Percentiles rank a stretch among this genome's conserved stretches.
phyloP scores from a whole-genome alignment of 331 rosid genomes.

The Phaseolus coccineus region DNA sequence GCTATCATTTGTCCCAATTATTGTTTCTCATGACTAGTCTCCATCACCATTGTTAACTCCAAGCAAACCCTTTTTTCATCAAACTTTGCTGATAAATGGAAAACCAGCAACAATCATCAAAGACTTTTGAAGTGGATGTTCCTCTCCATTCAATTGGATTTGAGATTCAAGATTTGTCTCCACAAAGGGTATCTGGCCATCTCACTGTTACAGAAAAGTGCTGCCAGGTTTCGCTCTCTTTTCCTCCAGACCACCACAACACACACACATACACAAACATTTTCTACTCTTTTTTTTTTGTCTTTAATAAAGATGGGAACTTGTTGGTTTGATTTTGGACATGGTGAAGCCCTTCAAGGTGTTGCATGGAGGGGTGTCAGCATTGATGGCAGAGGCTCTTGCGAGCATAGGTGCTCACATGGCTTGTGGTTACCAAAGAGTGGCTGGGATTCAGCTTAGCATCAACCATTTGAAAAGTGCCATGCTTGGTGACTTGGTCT shows the following conservation, averaged over 20 bases:
- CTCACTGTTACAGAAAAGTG: slow-evolving; percentile 65
- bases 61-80: not conserved
- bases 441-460: slow-evolving; percentile 86
- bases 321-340: not conserved
- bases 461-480: slow-evolving; percentile 79
- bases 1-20: not conserved
- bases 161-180: slow-evolving; percentile 59
- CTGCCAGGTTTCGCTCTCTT: slow-evolving; percentile 53
- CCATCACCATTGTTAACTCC: not conserved
- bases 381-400: slow-evolving; percentile 76
- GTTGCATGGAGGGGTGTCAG: slow-evolving; percentile 89
- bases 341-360: slow-evolving; percentile 78
- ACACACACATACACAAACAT: not conserved
- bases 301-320: not conserved
- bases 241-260: not conserved
- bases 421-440: slow-evolving; percentile 73
- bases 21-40: not conserved
- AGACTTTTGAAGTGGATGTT: slow-evolving; percentile 55
- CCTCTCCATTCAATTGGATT: slow-evolving; percentile 71
- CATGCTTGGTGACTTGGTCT: slow-evolving; percentile 64
- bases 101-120: slow-evolving; percentile 39
- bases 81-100: slow-evolving; percentile 33
- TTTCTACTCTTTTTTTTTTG: not conserved
- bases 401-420: slow-evolving; percentile 86
- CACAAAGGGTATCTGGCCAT: slow-evolving; percentile 66